Evolutionary conservation across 352 stramenopile genomes (phyloP).

Genomic region (Globisporangium radiosum): DNA sequence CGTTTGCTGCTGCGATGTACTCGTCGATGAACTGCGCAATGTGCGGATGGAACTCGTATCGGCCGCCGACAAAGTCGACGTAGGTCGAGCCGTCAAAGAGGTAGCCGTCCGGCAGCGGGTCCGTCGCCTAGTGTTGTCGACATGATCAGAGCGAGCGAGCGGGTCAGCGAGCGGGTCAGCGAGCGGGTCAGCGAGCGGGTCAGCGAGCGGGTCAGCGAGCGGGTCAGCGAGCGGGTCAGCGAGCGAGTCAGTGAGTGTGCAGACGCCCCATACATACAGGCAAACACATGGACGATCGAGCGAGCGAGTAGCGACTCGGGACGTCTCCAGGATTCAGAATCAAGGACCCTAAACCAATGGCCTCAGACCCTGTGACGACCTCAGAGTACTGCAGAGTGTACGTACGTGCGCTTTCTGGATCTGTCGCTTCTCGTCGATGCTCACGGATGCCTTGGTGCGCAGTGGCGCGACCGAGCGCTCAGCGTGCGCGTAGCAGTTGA

Average conservation of each 20-base stretch:
- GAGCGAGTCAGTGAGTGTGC: background rate
- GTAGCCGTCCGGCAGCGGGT: slow-evolving; percentile 63
- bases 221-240: background rate
- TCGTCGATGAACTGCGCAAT: slow-evolving; percentile 68
- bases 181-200: background rate
- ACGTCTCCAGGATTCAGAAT: too few relatives aligned
- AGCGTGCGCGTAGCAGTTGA: slow-evolving; percentile 47
- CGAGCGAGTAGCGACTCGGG: too few relatives aligned
- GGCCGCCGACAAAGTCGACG: slow-evolving; percentile 61
- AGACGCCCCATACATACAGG: too few relatives aligned
- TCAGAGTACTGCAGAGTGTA: background rate
- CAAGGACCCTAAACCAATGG: background rate
- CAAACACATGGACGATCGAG: too few relatives aligned
- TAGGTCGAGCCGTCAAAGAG: slow-evolving; percentile 70
- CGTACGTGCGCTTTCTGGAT: slow-evolving; percentile 67
- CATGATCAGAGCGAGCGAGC: background rate
- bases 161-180: background rate
- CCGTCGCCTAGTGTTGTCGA: slow-evolving; percentile 33
- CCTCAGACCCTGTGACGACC: background rate
- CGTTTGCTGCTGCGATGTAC: slow-evolving; percentile 39
- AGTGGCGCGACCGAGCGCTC: slow-evolving; percentile 32
- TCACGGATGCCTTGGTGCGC: slow-evolving; percentile 34
- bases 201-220: background rate
- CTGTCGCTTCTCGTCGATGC: slow-evolving; percentile 52
- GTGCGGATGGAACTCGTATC: slow-evolving; percentile 68